Evolutionary conservation across 805 yeast species (phyloP), one percentile per base, ranked within the genome.

Genomic region (Trichomonascus vanleenenianus): DNA sequence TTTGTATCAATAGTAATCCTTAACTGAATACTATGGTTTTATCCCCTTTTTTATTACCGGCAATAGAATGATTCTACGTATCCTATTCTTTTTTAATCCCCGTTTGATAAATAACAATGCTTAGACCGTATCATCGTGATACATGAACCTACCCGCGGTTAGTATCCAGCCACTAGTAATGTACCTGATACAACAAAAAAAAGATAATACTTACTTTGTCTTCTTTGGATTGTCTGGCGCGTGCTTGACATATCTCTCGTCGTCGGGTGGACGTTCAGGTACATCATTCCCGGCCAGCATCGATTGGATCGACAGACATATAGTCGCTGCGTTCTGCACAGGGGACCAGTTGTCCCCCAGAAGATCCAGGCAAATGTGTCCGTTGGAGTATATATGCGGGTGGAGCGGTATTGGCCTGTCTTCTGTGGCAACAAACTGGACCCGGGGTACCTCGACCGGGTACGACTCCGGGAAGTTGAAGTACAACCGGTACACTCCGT

Each of bases 371-470:
- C 91, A 83, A n/a, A 83, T 83, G 55, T 83, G 89, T 1, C 89
- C 91, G 55, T 83, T 83, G 30, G 82, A 73, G 56, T 83, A 83
- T 2, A 83, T 70, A 56, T 83, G 91, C 0, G 91, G 91, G 56
- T 83, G 88, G 2, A 81, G 54, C 1, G 91, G 91, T 2, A 83
- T 72, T 27, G 57, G 52, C 4, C 56, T 54, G 1, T 47, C 49
- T 2, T 40, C 36, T 1, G 57, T 48, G 2, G 45, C 52, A n/a
- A 75, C 56, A 56, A 81, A 81, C 48, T 72, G 66, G 2, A 76
- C 82, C 45, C 70, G 72, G 0, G 86, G 86, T 2, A 79, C 70
- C 19, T 67, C 71, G 33, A 79, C 77, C 0, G 86, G 86, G 50
- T 81, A 81, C 0, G 65, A 66, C 1, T 61, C 54, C 2, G 71